These are phyloP conservation scores for Cryphonectria radicalis DNA, from an alignment of 2,329 filamentous ascomycete genomes.

Conservation along the genomic window DNA sequence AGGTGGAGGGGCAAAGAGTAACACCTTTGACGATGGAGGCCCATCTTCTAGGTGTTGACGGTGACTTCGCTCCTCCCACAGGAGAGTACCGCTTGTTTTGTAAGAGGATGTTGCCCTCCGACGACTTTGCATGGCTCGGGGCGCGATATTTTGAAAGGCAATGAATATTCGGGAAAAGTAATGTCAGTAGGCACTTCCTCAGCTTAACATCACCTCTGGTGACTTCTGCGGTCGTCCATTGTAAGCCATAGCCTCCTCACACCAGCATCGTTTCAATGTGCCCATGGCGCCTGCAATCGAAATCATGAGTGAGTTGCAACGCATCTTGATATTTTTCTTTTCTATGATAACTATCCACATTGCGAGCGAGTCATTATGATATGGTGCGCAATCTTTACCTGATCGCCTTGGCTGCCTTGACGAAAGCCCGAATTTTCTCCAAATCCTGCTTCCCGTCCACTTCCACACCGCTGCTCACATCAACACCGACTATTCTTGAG, in stretches of 20 bases:
- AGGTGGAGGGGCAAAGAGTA: background rate
- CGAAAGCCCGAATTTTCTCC: conserved; percentile 79
- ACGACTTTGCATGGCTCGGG: background rate
- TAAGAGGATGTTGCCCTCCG: background rate
- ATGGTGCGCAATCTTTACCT: conserved; percentile 40
- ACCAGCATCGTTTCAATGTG: background rate
- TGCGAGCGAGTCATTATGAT: background rate
- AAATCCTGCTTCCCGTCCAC: conserved; percentile 79
- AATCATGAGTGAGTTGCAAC: background rate
- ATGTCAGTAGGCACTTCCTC: background rate
- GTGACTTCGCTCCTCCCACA: background rate
- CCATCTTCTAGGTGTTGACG: background rate
- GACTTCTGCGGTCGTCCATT: background rate
- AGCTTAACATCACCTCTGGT: background rate
- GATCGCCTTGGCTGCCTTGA: conserved; percentile 71
- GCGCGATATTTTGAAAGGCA: too few species aligned
- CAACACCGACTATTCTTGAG: conserved; percentile 76
- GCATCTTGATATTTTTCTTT: background rate
- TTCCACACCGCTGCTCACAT: conserved; percentile 95
- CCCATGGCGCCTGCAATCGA: background rate
- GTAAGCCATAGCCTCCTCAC: background rate
- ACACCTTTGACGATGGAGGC: background rate
- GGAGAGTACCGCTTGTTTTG: background rate
- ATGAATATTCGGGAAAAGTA: background rate
- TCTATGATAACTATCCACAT: background rate